These are phyloP conservation scores for Exobasidium cylindrosporum DNA, from an alignment of 1,284 basidiomycete species.

Conservation along the genomic window DNA sequence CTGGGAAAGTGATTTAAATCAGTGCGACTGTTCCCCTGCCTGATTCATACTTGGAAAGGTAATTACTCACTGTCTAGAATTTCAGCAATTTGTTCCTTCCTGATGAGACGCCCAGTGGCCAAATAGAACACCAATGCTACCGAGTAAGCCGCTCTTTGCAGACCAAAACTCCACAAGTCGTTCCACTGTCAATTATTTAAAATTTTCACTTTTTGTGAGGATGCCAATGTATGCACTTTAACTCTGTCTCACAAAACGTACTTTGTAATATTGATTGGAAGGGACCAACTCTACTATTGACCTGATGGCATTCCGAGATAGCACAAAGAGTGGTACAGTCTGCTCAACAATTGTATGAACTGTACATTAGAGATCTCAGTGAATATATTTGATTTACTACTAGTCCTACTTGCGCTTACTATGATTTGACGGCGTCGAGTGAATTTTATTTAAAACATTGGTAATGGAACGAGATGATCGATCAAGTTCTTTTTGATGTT, in stretches of 20 bases:
- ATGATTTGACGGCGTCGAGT: conserved; percentile 24
- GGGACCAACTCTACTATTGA: conserved; percentile 11
- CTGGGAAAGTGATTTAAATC: background rate
- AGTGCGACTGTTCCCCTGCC: background rate
- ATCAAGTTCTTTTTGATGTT: conserved; percentile 36
- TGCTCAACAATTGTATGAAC: background rate
- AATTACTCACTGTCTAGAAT: background rate
- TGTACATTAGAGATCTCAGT: background rate
- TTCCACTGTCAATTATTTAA: conserved; percentile 10
- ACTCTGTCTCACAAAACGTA: background rate
- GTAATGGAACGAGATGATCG: conserved; percentile 23
- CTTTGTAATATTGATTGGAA: conserved; percentile 14
- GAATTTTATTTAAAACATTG: conserved; percentile 25
- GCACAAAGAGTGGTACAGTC: background rate
- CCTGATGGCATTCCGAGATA: background rate
- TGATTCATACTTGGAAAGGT: background rate
- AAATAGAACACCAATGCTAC: conserved; percentile 9
- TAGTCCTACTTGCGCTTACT: conserved; percentile 2
- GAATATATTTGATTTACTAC: background rate
- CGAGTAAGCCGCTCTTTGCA: conserved; percentile 9
- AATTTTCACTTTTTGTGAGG: background rate
- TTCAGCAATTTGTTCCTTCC: conserved; percentile 6
- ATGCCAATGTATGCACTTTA: no score
- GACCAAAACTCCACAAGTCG: conserved; percentile 10
- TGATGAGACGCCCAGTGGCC: conserved; percentile 7